Evolutionary conservation across 2,329 filamentous ascomycete species (phyloP), one percentile per base, ranked within the genome.

Genomic region (Rutstroemia sp.): DNA sequence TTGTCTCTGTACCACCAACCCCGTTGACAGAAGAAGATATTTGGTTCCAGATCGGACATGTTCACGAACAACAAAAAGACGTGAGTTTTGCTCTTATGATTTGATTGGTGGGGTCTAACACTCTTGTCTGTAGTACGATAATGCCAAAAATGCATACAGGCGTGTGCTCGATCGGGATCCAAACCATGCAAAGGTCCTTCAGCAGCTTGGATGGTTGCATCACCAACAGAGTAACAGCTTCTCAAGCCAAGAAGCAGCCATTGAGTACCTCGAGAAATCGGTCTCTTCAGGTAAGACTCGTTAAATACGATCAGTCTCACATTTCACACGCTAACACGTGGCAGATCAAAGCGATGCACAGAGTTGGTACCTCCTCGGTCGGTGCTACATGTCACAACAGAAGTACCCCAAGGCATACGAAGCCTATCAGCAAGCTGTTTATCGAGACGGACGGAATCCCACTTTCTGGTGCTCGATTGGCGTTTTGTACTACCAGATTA

Each of bases 401-500:
- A 97, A 97, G 72, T 97, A 97, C 67, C 92, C 92, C 67, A 97
- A 97, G 72, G 94, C 94, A 0, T 97, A 97, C 67, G 94, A 99
- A 70, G 92, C 94, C 5, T 97, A 97, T 72, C 94, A 99, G 71
- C 94, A 99, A 76, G 94, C 94, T 2, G 94, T 99, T 41, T 99
- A 99, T 70, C 90, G 94, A 57, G 94, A 99, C 71, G 94, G 94
- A 37, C 87, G 94, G 65, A 97, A 97, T 71, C 94, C 94, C 18
- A 97, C 94, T 2, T 99, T 97, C 77, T 99, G 94, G 94, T 97
- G 94, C 77, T 97, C 92, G 9, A 99, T 99, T 70, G 94, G 94
- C 71, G 94, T 99, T 16, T 80, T 99, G 58, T 99, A 99, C 73
- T 99, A 97, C 75, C 94, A 97, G 74, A 99, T 99, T 77, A 99